Base-by-base conservation (phyloP, 2,329 filamentous ascomycete genomes). In the Penicillium sp. region DNA sequence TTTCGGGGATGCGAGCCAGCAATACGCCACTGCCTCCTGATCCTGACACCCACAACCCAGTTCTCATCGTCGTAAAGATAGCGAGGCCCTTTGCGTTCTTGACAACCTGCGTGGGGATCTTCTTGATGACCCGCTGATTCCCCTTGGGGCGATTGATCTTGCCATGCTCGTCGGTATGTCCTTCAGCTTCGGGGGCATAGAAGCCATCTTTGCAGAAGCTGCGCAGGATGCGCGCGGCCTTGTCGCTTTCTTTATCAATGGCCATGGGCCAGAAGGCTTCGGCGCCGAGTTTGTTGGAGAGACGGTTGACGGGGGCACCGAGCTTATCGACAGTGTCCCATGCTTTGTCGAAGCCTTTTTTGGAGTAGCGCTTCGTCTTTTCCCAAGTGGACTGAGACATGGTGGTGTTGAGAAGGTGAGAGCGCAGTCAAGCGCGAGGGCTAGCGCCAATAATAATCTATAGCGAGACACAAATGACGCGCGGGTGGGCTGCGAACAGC, bases 21-120 rank as follows among this genome's bases (percentile, higher is more conserved):
- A 97, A 80, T 32, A 97, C 83, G 44, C 93, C 93, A 51, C 90
- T 93, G 32, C 93, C 93, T 23, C 92, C 92, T 13, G 91, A 92
- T 39, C 93, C 93, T 39, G 90, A 93, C 62, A 96, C 81, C 89
- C 92, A 96, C 26, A 97, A 77, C 10, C 93, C 93, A 12, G 90
- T 93, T 53, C 93, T 87, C 91, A 97, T 96, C 24, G 91, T 96
- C 1, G 92, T 96, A 76, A 97, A 97, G 61, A 97, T 90, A 48
- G 91, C 92, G 51, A 97, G 82, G 9, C 91, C 93, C 61, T 93
- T 91, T 23, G 92, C 91, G 74, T 94, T 90, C 67, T 89, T 85
- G 62, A 97, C 90, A 51, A 97, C 90, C 66, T 87, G 83, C 51
- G 86, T 78, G 0, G 93, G 93, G 23, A 97, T 97, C 75, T 91